Percentiles rank a stretch among this genome's conserved stretches.
These are phyloP conservation scores for Populus tomentosa DNA, from an alignment of 441 rosid species.

Conservation along the genomic window DNA sequence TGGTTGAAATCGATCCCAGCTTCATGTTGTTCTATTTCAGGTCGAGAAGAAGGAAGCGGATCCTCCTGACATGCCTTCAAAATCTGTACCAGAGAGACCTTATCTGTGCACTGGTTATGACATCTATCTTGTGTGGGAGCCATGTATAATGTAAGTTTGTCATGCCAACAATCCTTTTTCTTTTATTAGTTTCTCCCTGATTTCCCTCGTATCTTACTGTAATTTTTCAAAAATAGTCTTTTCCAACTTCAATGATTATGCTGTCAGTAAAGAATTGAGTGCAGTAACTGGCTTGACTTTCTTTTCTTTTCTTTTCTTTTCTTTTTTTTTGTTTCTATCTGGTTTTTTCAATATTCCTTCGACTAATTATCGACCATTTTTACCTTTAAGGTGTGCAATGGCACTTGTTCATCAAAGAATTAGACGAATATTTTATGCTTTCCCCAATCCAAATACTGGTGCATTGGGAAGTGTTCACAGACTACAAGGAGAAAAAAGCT, in stretches of 20 bases:
- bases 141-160: constrained; percentile 58
- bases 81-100: constrained; percentile 35
- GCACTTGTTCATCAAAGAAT: constrained; percentile 93
- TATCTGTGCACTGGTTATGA: constrained; percentile 89
- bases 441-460: constrained; percentile 63
- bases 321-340: too few relatives aligned
- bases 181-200: not conserved
- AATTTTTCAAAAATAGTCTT: not conserved
- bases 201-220: not conserved
- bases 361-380: constrained; percentile 9
- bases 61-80: constrained; percentile 18
- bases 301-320: too few relatives aligned
- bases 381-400: constrained; percentile 81
- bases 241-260: too few relatives aligned
- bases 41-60: constrained; percentile 32
- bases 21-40: constrained; percentile 28
- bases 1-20: not conserved
- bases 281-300: too few relatives aligned
- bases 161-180: not conserved
- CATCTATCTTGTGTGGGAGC: constrained; percentile 70
- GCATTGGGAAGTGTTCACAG: constrained; percentile 75
- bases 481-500: constrained; percentile 86
- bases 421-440: constrained; percentile 73
- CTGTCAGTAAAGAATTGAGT: too few relatives aligned
- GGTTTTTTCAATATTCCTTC: not conserved